These are phyloP conservation scores for Fusarium sp. DNA, from an alignment of 2,329 filamentous ascomycete genomes.

Conservation along the genomic window DNA sequence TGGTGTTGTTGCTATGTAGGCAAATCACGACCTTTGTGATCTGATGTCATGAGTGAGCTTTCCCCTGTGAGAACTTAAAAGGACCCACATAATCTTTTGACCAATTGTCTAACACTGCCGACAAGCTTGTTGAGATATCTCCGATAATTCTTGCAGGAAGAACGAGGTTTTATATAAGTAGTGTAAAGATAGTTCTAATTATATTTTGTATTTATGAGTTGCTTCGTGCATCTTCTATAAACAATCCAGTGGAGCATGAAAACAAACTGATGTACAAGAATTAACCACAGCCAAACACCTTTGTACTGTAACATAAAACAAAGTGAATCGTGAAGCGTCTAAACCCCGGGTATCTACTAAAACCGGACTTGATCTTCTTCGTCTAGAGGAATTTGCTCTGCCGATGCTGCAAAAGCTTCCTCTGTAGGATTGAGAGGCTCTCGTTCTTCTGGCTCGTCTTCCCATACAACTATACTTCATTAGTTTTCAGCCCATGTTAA, in stretches of 20 bases:
- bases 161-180: neutral
- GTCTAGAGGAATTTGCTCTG: conserved; percentile 37
- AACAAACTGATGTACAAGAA: conserved; percentile 14
- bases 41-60: conserved; percentile 44
- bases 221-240: conserved; percentile 23
- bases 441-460: conserved; percentile 40
- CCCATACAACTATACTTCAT: conserved; percentile 52
- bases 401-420: conserved; percentile 20
- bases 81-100: conserved; percentile 30
- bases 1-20: neutral
- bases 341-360: conserved; percentile 19
- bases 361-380: conserved; percentile 52
- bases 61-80: conserved; percentile 20
- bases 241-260: no score
- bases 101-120: conserved; percentile 39
- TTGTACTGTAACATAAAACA: neutral
- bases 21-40: conserved; percentile 20
- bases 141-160: neutral
- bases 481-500: conserved; percentile 18
- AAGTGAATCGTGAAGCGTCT: neutral
- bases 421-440: conserved; percentile 41
- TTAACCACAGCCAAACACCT: neutral
- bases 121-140: neutral
- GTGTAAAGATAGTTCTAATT: neutral
- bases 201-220: conserved; percentile 8